Evolutionary conservation across 129 eudicot genomes (phyloP).

Genomic region (Arctium lappa): DNA sequence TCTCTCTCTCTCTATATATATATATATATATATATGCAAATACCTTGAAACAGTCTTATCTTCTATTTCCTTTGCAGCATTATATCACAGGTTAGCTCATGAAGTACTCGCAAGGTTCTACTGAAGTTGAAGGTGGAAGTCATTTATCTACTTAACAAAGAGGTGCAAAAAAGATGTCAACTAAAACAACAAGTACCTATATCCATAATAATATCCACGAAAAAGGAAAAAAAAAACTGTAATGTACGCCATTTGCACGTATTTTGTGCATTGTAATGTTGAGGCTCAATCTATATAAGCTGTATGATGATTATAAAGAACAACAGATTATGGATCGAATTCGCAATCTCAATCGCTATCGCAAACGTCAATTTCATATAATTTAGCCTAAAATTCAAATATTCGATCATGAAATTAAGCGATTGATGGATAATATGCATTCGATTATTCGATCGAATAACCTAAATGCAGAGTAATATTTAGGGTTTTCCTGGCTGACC

Average conservation of each 20-base stretch:
- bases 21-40: not conserved
- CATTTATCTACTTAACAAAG: constrained; percentile 3
- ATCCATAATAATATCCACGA: not conserved
- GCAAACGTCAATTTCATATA: not conserved
- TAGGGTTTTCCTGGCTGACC: too few relatives aligned
- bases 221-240: not conserved
- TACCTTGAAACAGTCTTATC: not conserved
- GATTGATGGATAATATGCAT: not conserved
- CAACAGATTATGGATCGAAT: not conserved
- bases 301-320: not conserved
- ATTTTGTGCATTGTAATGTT: not conserved
- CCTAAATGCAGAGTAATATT: too few relatives aligned
- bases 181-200: not conserved
- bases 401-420: not conserved
- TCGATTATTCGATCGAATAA: not conserved
- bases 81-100: not conserved
- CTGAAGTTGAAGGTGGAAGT: constrained; percentile 13
- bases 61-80: constrained; percentile 13
- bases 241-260: not conserved
- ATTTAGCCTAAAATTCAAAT: not conserved
- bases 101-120: constrained; percentile 2
- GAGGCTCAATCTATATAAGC: not conserved
- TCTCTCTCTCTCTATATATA: too few relatives aligned
- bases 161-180: constrained; percentile 3
- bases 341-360: not conserved